Evolutionary conservation across 2,329 filamentous ascomycete genomes (phyloP).

Genomic region (Cercospora sesami): DNA sequence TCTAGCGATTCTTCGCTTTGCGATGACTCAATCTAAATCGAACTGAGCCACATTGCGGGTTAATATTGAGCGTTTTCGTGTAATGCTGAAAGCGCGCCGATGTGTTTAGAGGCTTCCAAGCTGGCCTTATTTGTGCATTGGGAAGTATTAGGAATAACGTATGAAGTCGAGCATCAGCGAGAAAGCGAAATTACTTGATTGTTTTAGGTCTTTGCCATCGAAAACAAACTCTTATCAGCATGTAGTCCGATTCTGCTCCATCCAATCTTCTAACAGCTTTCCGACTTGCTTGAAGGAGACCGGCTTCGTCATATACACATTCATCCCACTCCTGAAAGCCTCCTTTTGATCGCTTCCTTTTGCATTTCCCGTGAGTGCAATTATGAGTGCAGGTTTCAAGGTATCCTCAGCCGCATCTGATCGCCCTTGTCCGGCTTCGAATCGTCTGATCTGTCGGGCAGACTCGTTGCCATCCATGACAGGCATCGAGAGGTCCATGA

Average conservation of each 20-base stretch:
- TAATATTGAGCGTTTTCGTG: neutral
- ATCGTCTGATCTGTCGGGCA: constrained; percentile 33
- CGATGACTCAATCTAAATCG: neutral
- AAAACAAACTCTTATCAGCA: neutral
- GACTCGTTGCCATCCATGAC: constrained; percentile 39
- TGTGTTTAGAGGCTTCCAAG: neutral
- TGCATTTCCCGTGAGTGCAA: constrained; percentile 40
- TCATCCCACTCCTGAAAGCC: constrained; percentile 36
- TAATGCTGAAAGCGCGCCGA: neutral
- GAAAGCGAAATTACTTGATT: neutral
- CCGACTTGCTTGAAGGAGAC: constrained; percentile 34
- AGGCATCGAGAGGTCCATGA: constrained; percentile 50
- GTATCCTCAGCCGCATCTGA: neutral
- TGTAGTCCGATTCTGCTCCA: constrained; percentile 4
- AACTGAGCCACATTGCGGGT: neutral
- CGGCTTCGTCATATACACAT: constrained; percentile 40
- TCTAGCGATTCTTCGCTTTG: neutral
- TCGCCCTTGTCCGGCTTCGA: constrained; percentile 28
- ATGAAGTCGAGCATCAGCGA: neutral
- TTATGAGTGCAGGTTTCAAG: constrained; percentile 23
- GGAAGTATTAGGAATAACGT: neutral
- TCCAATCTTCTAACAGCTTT: constrained; percentile 24
- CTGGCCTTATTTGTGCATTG: neutral
- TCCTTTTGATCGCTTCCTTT: constrained; percentile 30
- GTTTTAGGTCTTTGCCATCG: neutral